Evolutionary conservation across 73 alveolate genomes (phyloP).

Genomic region (Paramecium biaurelia): DNA sequence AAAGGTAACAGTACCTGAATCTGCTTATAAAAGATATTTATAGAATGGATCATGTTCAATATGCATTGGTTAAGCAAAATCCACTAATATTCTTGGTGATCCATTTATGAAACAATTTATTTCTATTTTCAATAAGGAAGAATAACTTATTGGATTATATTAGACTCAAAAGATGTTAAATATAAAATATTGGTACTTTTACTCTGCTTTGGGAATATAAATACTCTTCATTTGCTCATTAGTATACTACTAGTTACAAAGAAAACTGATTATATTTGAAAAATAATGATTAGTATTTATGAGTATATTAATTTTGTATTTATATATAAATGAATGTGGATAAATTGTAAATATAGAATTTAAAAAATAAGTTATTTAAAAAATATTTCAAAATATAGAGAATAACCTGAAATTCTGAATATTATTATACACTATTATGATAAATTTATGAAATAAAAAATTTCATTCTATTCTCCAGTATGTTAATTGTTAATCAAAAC

Average conservation of each 20-base stretch:
- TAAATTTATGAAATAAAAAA: not conserved
- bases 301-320: not conserved
- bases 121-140: not conserved
- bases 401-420: not conserved
- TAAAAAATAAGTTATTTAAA: too few species aligned
- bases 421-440: not conserved
- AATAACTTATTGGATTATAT: conserved; percentile 3
- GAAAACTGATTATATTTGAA: not conserved
- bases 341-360: not conserved
- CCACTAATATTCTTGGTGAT: not conserved
- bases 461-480: not conserved
- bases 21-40: not conserved
- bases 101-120: not conserved
- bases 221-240: not conserved
- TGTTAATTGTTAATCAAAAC: not conserved
- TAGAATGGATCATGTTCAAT: not conserved
- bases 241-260: not conserved
- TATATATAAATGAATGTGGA: not conserved
- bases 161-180: not conserved
- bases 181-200: not conserved
- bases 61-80: not conserved
- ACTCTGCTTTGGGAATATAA: not conserved
- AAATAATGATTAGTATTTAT: not conserved
- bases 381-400: too few species aligned
- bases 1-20: not conserved